Evolutionary conservation across 1,139 yeast species (phyloP).

Genomic region (Zygosaccharomyces pseudobailii): DNA sequence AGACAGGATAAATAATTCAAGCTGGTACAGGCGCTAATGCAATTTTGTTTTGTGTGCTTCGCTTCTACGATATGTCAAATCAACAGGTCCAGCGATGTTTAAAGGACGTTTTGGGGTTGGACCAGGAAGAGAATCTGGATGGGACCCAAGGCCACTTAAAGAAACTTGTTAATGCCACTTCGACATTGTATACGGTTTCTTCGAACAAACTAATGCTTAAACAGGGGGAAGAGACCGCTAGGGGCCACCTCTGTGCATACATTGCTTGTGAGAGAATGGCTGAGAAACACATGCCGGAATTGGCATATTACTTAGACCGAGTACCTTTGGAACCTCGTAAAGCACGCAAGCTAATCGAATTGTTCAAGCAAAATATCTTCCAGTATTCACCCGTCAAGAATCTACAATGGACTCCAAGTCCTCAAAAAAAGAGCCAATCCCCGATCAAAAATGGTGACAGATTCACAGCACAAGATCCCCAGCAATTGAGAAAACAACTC

Average conservation of each 20-base stretch:
- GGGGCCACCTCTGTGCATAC: slow-evolving; percentile 62
- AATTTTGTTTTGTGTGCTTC: neutral
- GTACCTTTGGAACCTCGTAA: slow-evolving; percentile 57
- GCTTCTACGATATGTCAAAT: slow-evolving; percentile 16
- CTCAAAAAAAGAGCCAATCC: slow-evolving; percentile 20
- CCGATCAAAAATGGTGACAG: slow-evolving; percentile 23
- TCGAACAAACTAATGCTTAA: slow-evolving; percentile 46
- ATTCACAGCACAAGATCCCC: slow-evolving; percentile 29
- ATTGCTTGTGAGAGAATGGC: slow-evolving; percentile 51
- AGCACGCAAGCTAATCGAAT: slow-evolving; percentile 40
- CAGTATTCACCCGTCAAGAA: slow-evolving; percentile 31
- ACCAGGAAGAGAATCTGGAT: slow-evolving; percentile 31
- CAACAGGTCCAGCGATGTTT: slow-evolving; percentile 20
- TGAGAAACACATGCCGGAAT: slow-evolving; percentile 43
- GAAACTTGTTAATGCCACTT: slow-evolving; percentile 45
- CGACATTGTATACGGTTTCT: slow-evolving; percentile 49
- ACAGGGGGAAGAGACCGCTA: slow-evolving; percentile 53
- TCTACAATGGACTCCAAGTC: slow-evolving; percentile 30
- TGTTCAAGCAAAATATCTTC: slow-evolving; percentile 37
- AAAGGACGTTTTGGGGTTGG: slow-evolving; percentile 19
- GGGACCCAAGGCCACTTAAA: slow-evolving; percentile 46
- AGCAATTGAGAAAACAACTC: slow-evolving; percentile 24
- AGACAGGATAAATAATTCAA: no score
- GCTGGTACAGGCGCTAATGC: no score
- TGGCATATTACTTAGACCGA: slow-evolving; percentile 39